These are phyloP conservation scores for Diplogelasinospora grovesii DNA, from an alignment of 495 filamentous ascomycete species.

Conservation along the genomic window DNA sequence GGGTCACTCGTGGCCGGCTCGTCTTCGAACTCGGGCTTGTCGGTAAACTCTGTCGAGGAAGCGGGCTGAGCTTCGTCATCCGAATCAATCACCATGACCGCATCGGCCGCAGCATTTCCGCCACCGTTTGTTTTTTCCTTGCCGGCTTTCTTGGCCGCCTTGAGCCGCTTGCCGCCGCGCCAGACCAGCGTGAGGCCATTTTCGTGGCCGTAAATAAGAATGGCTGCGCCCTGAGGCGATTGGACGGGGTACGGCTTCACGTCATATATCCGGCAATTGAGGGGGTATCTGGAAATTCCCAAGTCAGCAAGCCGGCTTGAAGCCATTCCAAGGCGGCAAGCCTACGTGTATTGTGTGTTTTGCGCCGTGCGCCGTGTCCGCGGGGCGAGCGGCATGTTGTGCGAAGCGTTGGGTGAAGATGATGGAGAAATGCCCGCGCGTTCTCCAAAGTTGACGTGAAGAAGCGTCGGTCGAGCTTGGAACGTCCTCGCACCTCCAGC, in stretches of 20 bases:
- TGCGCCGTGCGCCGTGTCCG: conserved; percentile 29
- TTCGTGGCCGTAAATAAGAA: conserved; percentile 77
- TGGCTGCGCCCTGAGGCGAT: conserved; percentile 75
- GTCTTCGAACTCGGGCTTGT: conserved; percentile 46
- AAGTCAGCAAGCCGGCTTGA: conserved; percentile 10
- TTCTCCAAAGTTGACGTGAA: too few relatives aligned
- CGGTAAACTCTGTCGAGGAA: conserved; percentile 22
- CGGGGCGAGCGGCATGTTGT: conserved; percentile 19
- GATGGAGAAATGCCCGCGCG: too few relatives aligned
- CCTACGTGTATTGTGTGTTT: conserved; percentile 28
- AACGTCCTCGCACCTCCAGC: too few relatives aligned
- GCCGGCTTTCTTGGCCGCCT: conserved; percentile 28
- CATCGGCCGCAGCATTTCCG: conserved; percentile 43
- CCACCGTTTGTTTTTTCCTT: conserved; percentile 39
- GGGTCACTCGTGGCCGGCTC: conserved; percentile 34
- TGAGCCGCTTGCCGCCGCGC: conserved; percentile 68
- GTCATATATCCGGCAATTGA: conserved; percentile 65
- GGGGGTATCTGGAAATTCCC: conserved; percentile 54
- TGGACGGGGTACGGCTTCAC: conserved; percentile 68
- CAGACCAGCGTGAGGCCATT: conserved; percentile 71
- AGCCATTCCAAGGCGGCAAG: conserved; percentile 3
- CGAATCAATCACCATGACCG: conserved; percentile 72
- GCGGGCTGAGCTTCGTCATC: conserved; percentile 56
- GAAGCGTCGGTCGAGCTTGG: neutral
- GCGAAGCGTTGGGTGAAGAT: neutral